These are phyloP conservation scores for Ceratobasidium sp. DNA, from an alignment of 1,284 basidiomycete species.

Conservation along the genomic window DNA sequence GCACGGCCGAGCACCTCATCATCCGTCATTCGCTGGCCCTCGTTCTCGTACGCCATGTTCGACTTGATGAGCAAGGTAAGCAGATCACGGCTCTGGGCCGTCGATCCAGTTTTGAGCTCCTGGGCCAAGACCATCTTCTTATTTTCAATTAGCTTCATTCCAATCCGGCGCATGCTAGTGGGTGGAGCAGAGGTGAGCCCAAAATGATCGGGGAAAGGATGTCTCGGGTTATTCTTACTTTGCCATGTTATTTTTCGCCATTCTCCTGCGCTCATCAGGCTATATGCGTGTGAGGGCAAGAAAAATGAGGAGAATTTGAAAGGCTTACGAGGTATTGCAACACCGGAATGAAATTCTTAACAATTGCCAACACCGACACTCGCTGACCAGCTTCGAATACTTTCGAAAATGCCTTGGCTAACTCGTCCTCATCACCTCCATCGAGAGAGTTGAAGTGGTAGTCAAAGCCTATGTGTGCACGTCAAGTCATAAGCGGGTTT, in stretches of 20 bases:
- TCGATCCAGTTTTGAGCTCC: constrained; percentile 33
- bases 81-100: constrained; percentile 50
- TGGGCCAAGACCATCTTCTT: constrained; percentile 53
- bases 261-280: constrained; percentile 49
- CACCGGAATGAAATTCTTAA: background rate
- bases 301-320: background rate
- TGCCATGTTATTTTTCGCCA: constrained; percentile 6
- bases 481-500: background rate
- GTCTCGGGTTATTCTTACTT: background rate
- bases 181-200: background rate
- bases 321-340: constrained; percentile 16
- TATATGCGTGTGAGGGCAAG: constrained; percentile 14
- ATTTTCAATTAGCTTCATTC: constrained; percentile 54
- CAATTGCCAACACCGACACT: background rate
- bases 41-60: constrained; percentile 55
- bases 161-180: constrained; percentile 49
- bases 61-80: constrained; percentile 52
- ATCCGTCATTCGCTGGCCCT: constrained; percentile 58
- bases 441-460: constrained; percentile 51
- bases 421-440: constrained; percentile 49
- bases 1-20: constrained; percentile 61
- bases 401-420: constrained; percentile 51
- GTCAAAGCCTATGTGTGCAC: constrained; percentile 8
- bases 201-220: background rate
- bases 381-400: constrained; percentile 48